phyloP scores from a whole-genome alignment of 2,329 filamentous ascomycete genomes.

The Dothideomycetidae sp. region DNA sequence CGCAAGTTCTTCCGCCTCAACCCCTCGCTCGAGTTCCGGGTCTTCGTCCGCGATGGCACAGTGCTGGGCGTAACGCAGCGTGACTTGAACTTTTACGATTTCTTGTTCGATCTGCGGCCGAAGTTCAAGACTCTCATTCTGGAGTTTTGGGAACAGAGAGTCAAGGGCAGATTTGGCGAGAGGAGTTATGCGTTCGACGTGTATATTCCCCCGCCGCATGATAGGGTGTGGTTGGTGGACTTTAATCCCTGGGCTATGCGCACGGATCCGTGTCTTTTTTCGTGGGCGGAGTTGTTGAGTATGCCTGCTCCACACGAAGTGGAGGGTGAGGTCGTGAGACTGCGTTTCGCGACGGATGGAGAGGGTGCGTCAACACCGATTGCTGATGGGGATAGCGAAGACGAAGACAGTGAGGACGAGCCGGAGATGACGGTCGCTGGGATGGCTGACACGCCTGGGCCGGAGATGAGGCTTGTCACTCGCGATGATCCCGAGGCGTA shows the following conservation, averaged over 20 bases:
- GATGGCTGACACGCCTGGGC: conserved; percentile 26
- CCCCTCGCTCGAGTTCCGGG: conserved; percentile 84
- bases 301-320: conserved; percentile 42
- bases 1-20: conserved; percentile 81
- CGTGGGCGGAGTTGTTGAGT: conserved; percentile 73
- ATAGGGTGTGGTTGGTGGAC: conserved; percentile 73
- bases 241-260: conserved; percentile 88
- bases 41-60: conserved; percentile 73
- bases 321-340: conserved; percentile 16
- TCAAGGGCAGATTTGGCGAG: conserved; percentile 70
- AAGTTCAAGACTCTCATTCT: conserved; percentile 55
- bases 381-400: conserved; percentile 8
- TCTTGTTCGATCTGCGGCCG: conserved; percentile 54
- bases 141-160: conserved; percentile 59
- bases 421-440: conserved; percentile 40
- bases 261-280: conserved; percentile 80
- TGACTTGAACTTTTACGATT: conserved; percentile 81
- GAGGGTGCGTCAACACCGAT: conserved; percentile 10
- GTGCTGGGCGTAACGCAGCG: conserved; percentile 77
- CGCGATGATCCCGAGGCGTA: conserved; percentile 80
- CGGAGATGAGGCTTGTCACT: conserved; percentile 70
- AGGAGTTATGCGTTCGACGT: conserved; percentile 79
- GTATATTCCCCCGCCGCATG: conserved; percentile 65
- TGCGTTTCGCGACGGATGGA: conserved; percentile 13
- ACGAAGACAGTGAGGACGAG: conserved; percentile 33